Evolutionary conservation across 805 yeast genomes (phyloP).

Genomic region (Cyberlindnera veronae): DNA sequence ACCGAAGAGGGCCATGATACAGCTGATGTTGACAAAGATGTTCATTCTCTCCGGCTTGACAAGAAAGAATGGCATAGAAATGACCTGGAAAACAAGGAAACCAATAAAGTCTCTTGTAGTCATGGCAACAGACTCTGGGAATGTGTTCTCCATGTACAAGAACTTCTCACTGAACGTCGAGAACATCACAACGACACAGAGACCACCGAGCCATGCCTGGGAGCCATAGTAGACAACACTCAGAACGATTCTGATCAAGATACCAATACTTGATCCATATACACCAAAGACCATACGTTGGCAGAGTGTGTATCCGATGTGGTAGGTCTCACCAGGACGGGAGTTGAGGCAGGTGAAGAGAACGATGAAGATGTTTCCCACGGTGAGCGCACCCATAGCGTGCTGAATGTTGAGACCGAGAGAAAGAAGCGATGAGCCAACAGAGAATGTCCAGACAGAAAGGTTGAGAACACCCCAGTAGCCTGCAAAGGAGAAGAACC

Average conservation of each 20-base stretch:
- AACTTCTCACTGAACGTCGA: constrained; percentile 35
- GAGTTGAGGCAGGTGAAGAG: constrained; percentile 35
- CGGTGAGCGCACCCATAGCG: constrained; percentile 38
- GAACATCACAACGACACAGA: constrained; percentile 35
- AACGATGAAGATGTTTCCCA: constrained; percentile 38
- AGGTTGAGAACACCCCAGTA: constrained; percentile 36
- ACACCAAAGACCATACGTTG: constrained; percentile 39
- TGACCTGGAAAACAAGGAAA: constrained; percentile 41
- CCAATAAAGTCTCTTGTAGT: constrained; percentile 41
- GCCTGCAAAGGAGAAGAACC: constrained; percentile 30
- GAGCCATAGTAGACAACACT: constrained; percentile 41
- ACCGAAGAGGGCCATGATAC: constrained; percentile 36
- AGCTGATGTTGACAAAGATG: constrained; percentile 33
- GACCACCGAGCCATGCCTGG: constrained; percentile 43
- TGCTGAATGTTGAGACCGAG: constrained; percentile 38
- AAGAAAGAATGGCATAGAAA: constrained; percentile 38
- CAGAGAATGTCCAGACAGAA: constrained; percentile 35
- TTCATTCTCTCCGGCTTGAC: constrained; percentile 44
- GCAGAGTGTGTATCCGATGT: constrained; percentile 36
- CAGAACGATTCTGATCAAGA: constrained; percentile 37
- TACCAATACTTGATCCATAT: constrained; percentile 38
- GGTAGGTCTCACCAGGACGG: constrained; percentile 38
- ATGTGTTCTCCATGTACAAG: constrained; percentile 35
- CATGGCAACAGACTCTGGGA: constrained; percentile 36
- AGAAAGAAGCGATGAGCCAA: constrained; percentile 36